phyloP scores from a whole-genome alignment of 331 rosid species.

The Acacia concinna region DNA sequence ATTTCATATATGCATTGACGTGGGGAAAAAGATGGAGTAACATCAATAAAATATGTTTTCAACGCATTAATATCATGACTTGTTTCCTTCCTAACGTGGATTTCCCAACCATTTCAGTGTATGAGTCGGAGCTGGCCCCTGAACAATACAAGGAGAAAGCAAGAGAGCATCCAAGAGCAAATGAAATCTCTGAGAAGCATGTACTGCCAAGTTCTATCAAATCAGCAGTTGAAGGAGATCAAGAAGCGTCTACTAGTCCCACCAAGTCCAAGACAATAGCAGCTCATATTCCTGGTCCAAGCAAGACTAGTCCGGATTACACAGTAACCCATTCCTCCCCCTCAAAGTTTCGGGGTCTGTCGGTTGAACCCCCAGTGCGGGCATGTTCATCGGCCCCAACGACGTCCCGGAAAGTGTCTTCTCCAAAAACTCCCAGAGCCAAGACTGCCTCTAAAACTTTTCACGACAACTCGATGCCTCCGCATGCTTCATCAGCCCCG shows the following conservation, averaged over 20 bases:
- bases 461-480: slow-evolving; percentile 24
- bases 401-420: slow-evolving; percentile 4
- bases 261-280: slow-evolving; percentile 31
- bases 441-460: slow-evolving; percentile 21
- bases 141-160: slow-evolving; percentile 44
- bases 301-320: slow-evolving; percentile 26
- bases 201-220: slow-evolving; percentile 39
- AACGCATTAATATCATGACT: background rate
- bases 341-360: slow-evolving; percentile 53
- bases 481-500: slow-evolving; percentile 25
- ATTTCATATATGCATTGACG: background rate
- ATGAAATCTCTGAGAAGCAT: slow-evolving; percentile 52
- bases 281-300: slow-evolving; percentile 5
- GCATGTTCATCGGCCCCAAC: slow-evolving; percentile 1
- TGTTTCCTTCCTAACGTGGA: background rate
- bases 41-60: background rate
- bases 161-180: slow-evolving; percentile 50
- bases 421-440: slow-evolving; percentile 33
- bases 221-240: slow-evolving; percentile 26
- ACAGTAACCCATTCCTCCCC: slow-evolving; percentile 43
- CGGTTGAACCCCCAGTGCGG: slow-evolving; percentile 32
- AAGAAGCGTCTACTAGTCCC: slow-evolving; percentile 31
- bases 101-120: slow-evolving; percentile 44
- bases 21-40: background rate
- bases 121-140: slow-evolving; percentile 69